Base-by-base conservation (phyloP, 2,329 filamentous ascomycete genomes). In the Laburnicola sp. region DNA sequence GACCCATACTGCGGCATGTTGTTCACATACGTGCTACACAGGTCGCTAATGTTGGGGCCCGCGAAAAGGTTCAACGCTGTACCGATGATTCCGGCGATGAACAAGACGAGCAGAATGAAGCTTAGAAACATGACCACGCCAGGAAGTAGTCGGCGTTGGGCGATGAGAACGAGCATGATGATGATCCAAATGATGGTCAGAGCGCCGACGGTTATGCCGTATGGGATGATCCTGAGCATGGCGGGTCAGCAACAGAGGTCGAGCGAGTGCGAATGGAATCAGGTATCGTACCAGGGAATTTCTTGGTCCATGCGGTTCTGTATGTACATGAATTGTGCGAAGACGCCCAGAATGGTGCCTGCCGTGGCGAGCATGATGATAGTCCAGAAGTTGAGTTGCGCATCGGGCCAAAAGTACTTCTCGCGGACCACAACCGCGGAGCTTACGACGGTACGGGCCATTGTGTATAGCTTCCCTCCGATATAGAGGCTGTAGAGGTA, bases 331-430 rank as follows among this genome's bases (percentile, higher is more conserved):
- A 86, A 85, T 69, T 79, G 79, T 16, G 82, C 79, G 62, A 82
- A 85, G 37, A 86, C 78, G 6, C 84, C 84, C 2, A 86, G 72
- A 48, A 84, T 79, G 45, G 79, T 79, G 25, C 80, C 77, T 8
- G 82, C 82, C 2, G 80, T 79, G 0, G 78, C 80, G 11, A 86
- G 75, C 67, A 86, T 84, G 58, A 85, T 75, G 59, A 86, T 80
- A 46, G 83, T 80, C 84, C 84, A 87, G 62, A 85, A 71, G 63
- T 86, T 86, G 58, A 87, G 77, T 62, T 86, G 83, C 42, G 82
- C 75, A 68, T 86, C 83, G 2, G 84, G 84, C 84, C 84, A 87
- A 73, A 79, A 81, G 74, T 86, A 86, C 62, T 79, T 77, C 58
- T 78, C 70, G 27, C 76, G 74, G 32, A 78, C 74, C 40, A 78